A percentile compares a stretch with the other conserved stretches of the same genome.
Evolutionary conservation across 805 yeast genomes (phyloP).

Genomic region (Cyberlindnera bimundalis): DNA sequence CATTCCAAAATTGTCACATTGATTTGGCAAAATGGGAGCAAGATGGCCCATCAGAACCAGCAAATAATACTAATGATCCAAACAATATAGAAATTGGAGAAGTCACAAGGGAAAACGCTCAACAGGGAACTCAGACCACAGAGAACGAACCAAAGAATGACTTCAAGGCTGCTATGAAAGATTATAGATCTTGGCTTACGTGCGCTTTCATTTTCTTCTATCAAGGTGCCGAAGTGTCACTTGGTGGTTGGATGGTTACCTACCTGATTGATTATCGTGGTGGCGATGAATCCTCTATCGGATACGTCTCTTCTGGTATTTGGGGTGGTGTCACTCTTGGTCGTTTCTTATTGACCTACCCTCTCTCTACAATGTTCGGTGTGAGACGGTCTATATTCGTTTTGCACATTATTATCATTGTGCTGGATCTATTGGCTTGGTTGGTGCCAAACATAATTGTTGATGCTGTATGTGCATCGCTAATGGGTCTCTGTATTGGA

Average conservation of each 20-base stretch:
- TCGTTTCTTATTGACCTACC: conserved; percentile 45
- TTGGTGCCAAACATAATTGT: conserved; percentile 39
- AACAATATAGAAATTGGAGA: not conserved
- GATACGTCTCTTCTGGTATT: conserved; percentile 60
- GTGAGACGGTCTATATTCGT: conserved; percentile 42
- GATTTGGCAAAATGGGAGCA: conserved; percentile 32
- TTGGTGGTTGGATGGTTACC: conserved; percentile 67
- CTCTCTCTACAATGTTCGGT: conserved; percentile 38
- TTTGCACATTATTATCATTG: conserved; percentile 33
- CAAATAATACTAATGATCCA: conserved; percentile 5
- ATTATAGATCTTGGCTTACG: conserved; percentile 46
- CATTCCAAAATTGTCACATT: conserved; percentile 45
- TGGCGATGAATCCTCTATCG: conserved; percentile 40
- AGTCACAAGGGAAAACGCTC: not conserved
- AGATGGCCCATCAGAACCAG: conserved; percentile 13
- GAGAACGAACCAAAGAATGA: conserved; percentile 12
- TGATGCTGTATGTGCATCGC: conserved; percentile 42
- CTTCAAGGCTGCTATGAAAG: conserved; percentile 36
- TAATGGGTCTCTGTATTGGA: conserved; percentile 54
- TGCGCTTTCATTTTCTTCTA: conserved; percentile 54
- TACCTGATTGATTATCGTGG: conserved; percentile 49
- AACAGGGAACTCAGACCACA: not conserved
- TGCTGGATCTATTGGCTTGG: conserved; percentile 45
- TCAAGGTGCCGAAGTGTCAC: conserved; percentile 60
- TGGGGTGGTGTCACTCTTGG: conserved; percentile 67